phyloP scores from a whole-genome alignment of 176 grass and related monocot species.

The Hordeum marinum region DNA sequence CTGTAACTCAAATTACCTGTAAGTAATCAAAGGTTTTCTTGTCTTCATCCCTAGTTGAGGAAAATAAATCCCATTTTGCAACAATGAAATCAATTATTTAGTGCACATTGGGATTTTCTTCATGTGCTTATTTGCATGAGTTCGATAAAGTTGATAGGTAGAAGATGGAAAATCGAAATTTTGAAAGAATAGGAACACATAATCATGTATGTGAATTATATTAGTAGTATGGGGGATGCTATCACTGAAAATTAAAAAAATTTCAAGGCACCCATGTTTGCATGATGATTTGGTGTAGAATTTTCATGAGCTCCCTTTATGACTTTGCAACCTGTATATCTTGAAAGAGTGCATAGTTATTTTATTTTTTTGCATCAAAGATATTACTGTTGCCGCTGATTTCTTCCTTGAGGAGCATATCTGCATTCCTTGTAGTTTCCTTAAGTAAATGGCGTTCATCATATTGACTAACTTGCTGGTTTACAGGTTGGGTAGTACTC shows the following conservation, averaged over 20 bases:
- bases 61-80: not conserved
- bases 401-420: not conserved
- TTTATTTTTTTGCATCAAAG: not conserved
- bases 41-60: not conserved
- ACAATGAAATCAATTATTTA: not conserved
- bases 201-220: not conserved
- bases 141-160: not conserved
- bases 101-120: not conserved
- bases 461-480: constrained; percentile 12
- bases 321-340: not conserved
- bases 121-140: not conserved
- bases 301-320: not conserved
- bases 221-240: not conserved
- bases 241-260: not conserved
- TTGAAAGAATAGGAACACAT: not conserved
- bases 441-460: not conserved
- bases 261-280: not conserved
- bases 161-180: not conserved
- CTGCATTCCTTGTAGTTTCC: not conserved
- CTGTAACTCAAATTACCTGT: not conserved
- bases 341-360: not conserved
- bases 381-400: not conserved
- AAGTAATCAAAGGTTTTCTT: not conserved
- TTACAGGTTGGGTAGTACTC: constrained; percentile 48
- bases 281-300: not conserved